Evolutionary conservation across 2,329 filamentous ascomycete genomes (phyloP).

Genomic region (Colletotrichum graminicola): DNA sequence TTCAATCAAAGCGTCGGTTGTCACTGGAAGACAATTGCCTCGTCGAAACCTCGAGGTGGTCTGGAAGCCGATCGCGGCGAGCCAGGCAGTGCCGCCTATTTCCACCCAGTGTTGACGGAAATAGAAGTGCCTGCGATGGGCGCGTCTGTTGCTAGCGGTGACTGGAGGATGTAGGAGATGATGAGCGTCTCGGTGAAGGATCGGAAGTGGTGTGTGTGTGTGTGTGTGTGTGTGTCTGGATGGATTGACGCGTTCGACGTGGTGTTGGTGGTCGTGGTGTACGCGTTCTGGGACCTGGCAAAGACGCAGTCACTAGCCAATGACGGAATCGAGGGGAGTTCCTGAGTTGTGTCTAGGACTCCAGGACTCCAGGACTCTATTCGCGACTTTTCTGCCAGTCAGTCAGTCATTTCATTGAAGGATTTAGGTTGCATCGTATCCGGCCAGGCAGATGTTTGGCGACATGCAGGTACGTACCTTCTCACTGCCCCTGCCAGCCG

Average conservation of each 20-base stretch:
- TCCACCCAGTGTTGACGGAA: background rate
- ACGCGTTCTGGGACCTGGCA: background rate
- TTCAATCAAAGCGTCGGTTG: background rate
- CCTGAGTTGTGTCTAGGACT: background rate
- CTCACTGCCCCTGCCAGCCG: background rate
- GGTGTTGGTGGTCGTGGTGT: background rate
- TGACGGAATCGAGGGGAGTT: background rate
- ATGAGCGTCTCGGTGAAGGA: slow-evolving; percentile 23
- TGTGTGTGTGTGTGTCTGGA: slow-evolving; percentile 9
- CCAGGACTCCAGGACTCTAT: background rate
- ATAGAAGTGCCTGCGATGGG: background rate
- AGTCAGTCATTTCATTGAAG: background rate
- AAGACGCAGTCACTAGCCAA: slow-evolving; percentile 24
- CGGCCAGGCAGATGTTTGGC: slow-evolving; percentile 24
- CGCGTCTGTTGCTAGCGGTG: slow-evolving; percentile 21
- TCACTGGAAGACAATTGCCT: background rate
- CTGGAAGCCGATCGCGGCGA: too few relatives aligned
- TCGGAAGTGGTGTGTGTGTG: slow-evolving; percentile 17
- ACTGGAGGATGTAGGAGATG: background rate
- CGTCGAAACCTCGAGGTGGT: background rate
- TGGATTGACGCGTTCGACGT: slow-evolving; percentile 26
- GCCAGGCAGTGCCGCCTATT: background rate
- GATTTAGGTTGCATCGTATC: background rate
- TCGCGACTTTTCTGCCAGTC: background rate
- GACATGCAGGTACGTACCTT: slow-evolving; percentile 2